Base-by-base conservation (phyloP, 176 grass and related monocot species). In the Pontederia paniculata region DNA sequence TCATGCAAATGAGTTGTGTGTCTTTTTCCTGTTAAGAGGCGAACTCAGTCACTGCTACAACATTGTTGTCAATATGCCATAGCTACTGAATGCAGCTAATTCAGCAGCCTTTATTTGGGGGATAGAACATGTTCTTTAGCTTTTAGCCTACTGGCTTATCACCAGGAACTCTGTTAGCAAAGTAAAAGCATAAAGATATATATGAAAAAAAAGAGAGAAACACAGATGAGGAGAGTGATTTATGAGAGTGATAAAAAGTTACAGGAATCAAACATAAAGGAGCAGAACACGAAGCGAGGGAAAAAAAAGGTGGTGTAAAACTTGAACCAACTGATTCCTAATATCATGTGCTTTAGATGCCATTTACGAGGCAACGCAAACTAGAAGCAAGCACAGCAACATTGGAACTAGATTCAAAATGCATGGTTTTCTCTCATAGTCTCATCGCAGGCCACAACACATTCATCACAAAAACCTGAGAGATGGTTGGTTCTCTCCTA, bases 321-420 rank as follows among this genome's bases (percentile, higher is more conserved):
- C 64, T 67, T 21, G 14, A 67, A 67, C 53, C 50, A 44, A n/a
- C n/a, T n/a, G 50, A 67, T 54, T 53, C 64, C 50, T 54, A 67
- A 67, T 67, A 2, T 3, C 64, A 67, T 67, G 64, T 67, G 64
- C 49, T 43, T 14, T 13, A 54, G 64, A 67, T 67, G 64, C 64
- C 64, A 21, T 53, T 50, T 67, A 17, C 64, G 8, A 67, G 23
- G 64, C 11, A 67, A 42, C 42, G 10, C 9, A 44, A 65, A 31
- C 13, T 17, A 23, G 55, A 52, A 17, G 14, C 14, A 52, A 17
- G 15, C 10, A 18, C 28, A 37, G 28, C 28, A 37, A 37, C 28
- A 37, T 37, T 37, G 28, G 28, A 37, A 58, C 4, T 0, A 11
- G n/a, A 6, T 18, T 17, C 21, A 55, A 7, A 21, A 19, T 56